A percentile compares a stretch with the other conserved stretches of the same genome.
Evolutionary conservation across 1,284 basidiomycete genomes (phyloP).

Genomic region (Cutaneotrichosporon dermatis): DNA sequence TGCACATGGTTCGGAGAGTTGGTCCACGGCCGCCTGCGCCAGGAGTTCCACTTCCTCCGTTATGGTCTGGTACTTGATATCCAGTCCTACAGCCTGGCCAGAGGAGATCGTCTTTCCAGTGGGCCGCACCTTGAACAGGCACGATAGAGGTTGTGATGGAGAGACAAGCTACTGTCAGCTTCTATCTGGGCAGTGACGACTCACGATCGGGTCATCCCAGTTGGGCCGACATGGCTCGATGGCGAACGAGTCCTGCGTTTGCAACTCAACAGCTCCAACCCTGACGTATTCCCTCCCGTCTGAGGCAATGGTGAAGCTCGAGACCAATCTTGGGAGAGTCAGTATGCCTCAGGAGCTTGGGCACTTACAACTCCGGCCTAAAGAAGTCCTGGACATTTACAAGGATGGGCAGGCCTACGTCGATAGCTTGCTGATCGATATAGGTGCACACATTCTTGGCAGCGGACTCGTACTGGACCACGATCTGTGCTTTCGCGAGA

Average conservation of each 20-base stretch:
- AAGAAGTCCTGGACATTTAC: constrained; percentile 52
- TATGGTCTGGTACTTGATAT: constrained; percentile 37
- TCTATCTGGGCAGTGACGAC: neutral
- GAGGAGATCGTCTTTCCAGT: constrained; percentile 1
- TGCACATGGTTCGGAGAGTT: neutral
- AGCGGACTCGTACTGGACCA: constrained; percentile 23
- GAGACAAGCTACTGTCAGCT: constrained; percentile 28
- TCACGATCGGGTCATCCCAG: constrained; percentile 23
- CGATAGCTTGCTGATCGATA: constrained; percentile 33
- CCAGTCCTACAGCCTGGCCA: constrained; percentile 26
- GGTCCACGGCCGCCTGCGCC: constrained; percentile 12
- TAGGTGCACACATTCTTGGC: constrained; percentile 12
- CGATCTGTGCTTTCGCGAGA: constrained; percentile 28
- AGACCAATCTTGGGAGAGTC: constrained; percentile 37
- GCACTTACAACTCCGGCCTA: constrained; percentile 41
- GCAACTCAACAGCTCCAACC: constrained; percentile 30
- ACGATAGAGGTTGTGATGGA: constrained; percentile 35
- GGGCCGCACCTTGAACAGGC: constrained; percentile 41
- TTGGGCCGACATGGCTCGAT: constrained; percentile 26
- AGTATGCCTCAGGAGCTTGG: neutral
- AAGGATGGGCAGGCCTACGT: constrained; percentile 45
- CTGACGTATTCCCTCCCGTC: constrained; percentile 43
- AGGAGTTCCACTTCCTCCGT: constrained; percentile 25
- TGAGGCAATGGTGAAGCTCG: constrained; percentile 48
- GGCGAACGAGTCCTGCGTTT: constrained; percentile 9